Percentiles rank a stretch among this genome's conserved stretches.
Conservation (phyloP, 768 basidiomycete genomes). For the Mycena leptocephala region DNA sequence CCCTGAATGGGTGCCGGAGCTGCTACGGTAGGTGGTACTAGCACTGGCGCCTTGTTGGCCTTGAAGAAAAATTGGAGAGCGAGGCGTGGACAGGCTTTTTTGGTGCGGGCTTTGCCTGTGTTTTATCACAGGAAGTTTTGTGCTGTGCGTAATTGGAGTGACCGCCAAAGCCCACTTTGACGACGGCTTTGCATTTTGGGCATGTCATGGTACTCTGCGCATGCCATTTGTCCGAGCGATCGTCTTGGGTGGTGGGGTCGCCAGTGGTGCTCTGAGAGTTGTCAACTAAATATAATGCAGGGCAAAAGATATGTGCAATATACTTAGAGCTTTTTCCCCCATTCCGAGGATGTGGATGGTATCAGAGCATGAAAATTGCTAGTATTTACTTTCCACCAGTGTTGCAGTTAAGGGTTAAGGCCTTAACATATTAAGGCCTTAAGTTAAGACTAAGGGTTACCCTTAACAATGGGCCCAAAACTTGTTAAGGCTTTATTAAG, state of each 20-base stretch:
- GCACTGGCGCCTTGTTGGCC: neutral
- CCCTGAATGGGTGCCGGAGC: neutral
- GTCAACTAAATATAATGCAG: no score
- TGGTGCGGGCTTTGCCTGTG: neutral
- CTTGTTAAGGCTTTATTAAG: no score
- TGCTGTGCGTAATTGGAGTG: neutral
- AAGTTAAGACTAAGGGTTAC: no score
- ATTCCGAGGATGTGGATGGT: neutral
- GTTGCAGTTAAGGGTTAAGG: no score
- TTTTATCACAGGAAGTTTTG: neutral
- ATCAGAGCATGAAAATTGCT: no score
- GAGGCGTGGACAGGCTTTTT: neutral
- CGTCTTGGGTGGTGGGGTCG: no score
- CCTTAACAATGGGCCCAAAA: no score
- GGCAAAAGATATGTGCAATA: neutral
- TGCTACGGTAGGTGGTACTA: neutral
- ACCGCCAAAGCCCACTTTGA: neutral
- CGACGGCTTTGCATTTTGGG: neutral
- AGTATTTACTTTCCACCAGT: neutral
- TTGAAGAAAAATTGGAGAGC: neutral
- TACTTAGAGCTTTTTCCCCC: neutral
- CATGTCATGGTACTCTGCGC: neutral
- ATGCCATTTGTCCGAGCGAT: neutral
- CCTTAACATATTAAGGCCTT: no score
- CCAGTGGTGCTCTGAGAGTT: no score